Conservation (phyloP, 2,329 filamentous ascomycete genomes). For the Arthroderma sp. region DNA sequence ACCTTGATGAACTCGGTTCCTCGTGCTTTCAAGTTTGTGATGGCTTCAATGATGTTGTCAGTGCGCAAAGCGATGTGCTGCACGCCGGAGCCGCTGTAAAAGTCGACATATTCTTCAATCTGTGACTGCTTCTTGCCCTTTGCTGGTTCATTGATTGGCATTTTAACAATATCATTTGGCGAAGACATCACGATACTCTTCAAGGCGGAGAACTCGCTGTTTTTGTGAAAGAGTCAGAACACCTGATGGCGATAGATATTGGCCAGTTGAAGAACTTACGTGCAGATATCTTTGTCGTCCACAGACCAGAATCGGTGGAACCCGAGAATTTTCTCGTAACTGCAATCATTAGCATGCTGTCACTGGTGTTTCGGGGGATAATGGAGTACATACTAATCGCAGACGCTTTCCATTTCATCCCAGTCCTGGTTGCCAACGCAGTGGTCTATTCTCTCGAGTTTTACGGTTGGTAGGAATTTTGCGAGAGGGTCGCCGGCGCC, state of each 20-base stretch:
- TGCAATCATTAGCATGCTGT: slow-evolving; percentile 13
- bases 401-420: slow-evolving; percentile 64
- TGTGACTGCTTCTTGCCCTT: slow-evolving; percentile 80
- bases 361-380: neutral
- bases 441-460: slow-evolving; percentile 72
- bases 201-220: slow-evolving; percentile 66
- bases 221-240: neutral
- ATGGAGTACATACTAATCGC: slow-evolving; percentile 39
- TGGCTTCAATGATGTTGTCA: slow-evolving; percentile 61
- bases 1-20: slow-evolving; percentile 90
- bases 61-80: slow-evolving; percentile 89
- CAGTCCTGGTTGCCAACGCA: slow-evolving; percentile 96
- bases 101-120: slow-evolving; percentile 86
- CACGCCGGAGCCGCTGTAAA: slow-evolving; percentile 78
- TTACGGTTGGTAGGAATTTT: slow-evolving; percentile 46
- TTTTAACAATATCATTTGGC: slow-evolving; percentile 76
- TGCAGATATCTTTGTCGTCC: slow-evolving; percentile 85
- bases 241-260: neutral
- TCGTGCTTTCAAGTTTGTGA: slow-evolving; percentile 65
- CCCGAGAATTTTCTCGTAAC: slow-evolving; percentile 77
- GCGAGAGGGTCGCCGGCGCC: slow-evolving; percentile 33
- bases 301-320: slow-evolving; percentile 98
- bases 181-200: slow-evolving; percentile 84
- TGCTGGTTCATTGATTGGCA: slow-evolving; percentile 97
- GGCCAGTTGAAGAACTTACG: slow-evolving; percentile 19